Evolutionary conservation across 345 rosid species (phyloP), one percentile per base, ranked within the genome.

Genomic region (Acer yangbiense): DNA sequence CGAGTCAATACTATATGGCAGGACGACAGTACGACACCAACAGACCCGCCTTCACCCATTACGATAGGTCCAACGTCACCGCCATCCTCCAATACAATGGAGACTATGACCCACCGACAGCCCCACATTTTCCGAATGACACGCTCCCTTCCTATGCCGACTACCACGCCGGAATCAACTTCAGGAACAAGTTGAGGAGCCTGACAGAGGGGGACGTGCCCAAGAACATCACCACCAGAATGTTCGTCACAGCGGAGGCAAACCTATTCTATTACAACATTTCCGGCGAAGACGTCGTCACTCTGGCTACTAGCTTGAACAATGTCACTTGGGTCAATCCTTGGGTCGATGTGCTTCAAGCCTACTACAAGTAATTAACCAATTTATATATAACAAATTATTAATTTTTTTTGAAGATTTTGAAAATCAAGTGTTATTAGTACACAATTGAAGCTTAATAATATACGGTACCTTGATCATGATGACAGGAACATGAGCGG

Each of bases 281-380:
- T 18, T 58, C 46, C 9, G 25, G 25, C 25, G 25, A 23, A 0
- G 66, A 68, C 0, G 43, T 16, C 6, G 52, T 48, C n/a, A 35
- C 62, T 50, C 20, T 72, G 7, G 75, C 82, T 16, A 41, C 82
- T 10, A 75, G 79, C 77, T 65, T 78, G 29, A 82, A 82, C 71
- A 82, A 82, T 67, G 69, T 77, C 17, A 67, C 55, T 46, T 81
- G 78, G 78, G 60, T 52, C 18, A 81, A 81, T 60, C 84, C 84
- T 0, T 4, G 41, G 1, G 50, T 50, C 11, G 77, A 73, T 52
- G 70, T 81, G 5, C 78, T 81, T 12, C 57, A 52, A 62, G 84
- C 84, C 70, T 77, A 81, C 66, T 77, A 81, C 77, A 46, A 68
- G 85, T 78, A 75, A 48, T 23, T 29, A 29, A 29, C 32, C 32